phyloP scores from a whole-genome alignment of 2,329 filamentous ascomycete species.

The Hypomyces perniciosus region DNA sequence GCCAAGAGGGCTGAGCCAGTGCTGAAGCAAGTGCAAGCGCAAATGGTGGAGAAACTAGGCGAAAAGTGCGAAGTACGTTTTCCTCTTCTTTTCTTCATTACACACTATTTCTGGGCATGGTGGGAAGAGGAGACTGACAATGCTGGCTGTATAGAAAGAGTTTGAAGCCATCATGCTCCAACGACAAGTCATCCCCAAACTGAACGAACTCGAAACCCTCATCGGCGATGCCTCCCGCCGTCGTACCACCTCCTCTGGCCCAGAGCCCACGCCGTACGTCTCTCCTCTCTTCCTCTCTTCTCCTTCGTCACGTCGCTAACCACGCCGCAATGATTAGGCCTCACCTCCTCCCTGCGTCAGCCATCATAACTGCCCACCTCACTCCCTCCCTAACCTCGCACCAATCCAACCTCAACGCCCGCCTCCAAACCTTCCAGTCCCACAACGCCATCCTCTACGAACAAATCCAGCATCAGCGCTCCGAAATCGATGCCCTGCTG shows the following conservation, averaged over 20 bases:
- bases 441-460: conserved; percentile 50
- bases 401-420: conserved; percentile 51
- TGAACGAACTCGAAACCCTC: conserved; percentile 55
- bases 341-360: conserved; percentile 48
- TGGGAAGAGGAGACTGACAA: not conserved
- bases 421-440: conserved; percentile 49
- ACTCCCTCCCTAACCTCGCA: conserved; percentile 46
- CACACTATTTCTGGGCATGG: not conserved
- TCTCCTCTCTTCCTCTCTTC: not conserved
- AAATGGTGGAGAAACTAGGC: conserved; percentile 51
- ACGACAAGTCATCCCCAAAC: conserved; percentile 47
- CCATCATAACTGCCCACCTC: conserved; percentile 50
- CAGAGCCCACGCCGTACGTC: conserved; percentile 42
- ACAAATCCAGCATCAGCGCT: conserved; percentile 47
- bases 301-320: not conserved
- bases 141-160: conserved; percentile 36
- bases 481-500: conserved; percentile 48
- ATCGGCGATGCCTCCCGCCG: conserved; percentile 42
- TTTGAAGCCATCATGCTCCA: conserved; percentile 49
- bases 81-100: not conserved
- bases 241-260: conserved; percentile 18
- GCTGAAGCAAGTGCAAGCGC: conserved; percentile 49
- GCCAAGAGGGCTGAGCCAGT: conserved; percentile 43
- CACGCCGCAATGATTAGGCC: conserved; percentile 33
- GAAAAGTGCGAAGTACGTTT: conserved; percentile 44